Percentiles rank a stretch among this genome's conserved stretches.
Evolutionary conservation across 2,329 filamentous ascomycete genomes (phyloP).

Genomic region (Verticillium dahliae): DNA sequence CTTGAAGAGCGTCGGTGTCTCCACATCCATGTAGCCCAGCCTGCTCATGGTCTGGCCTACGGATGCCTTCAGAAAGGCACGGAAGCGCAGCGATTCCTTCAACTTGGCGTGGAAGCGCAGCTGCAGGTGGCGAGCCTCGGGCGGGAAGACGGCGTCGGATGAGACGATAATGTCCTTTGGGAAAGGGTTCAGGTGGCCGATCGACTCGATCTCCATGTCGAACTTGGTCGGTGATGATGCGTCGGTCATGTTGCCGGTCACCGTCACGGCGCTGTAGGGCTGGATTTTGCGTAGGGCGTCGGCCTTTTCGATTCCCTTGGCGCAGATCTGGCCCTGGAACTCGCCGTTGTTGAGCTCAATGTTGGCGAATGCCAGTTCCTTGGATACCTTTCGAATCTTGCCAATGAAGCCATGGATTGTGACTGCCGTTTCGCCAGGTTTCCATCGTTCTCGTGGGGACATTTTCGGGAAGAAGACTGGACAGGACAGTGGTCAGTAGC

Average conservation of each 20-base stretch:
- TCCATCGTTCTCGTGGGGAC: slow-evolving; percentile 16
- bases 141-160: slow-evolving; percentile 65
- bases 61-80: slow-evolving; percentile 52
- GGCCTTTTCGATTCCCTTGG: slow-evolving; percentile 28
- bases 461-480: slow-evolving; percentile 22
- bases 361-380: slow-evolving; percentile 65
- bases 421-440: slow-evolving; percentile 30
- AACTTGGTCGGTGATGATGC: slow-evolving; percentile 17
- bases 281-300: slow-evolving; percentile 38
- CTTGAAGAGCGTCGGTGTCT: slow-evolving; percentile 94
- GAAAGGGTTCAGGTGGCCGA: slow-evolving; percentile 67
- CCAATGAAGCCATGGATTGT: slow-evolving; percentile 67
- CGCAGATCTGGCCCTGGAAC: slow-evolving; percentile 38
- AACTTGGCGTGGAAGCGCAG: slow-evolving; percentile 68
- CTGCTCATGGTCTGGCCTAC: slow-evolving; percentile 47
- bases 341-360: slow-evolving; percentile 22
- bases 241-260: slow-evolving; percentile 27
- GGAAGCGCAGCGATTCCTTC: slow-evolving; percentile 61
- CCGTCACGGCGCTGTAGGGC: slow-evolving; percentile 45
- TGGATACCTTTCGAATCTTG: slow-evolving; percentile 59
- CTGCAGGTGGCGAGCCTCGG: slow-evolving; percentile 74
- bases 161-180: slow-evolving; percentile 72
- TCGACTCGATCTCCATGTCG: slow-evolving; percentile 55
- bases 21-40: slow-evolving; percentile 67
- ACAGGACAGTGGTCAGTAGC: not conserved